Evolutionary conservation across 148 eudicot genomes (phyloP).

Genomic region (Polygonum aviculare): DNA sequence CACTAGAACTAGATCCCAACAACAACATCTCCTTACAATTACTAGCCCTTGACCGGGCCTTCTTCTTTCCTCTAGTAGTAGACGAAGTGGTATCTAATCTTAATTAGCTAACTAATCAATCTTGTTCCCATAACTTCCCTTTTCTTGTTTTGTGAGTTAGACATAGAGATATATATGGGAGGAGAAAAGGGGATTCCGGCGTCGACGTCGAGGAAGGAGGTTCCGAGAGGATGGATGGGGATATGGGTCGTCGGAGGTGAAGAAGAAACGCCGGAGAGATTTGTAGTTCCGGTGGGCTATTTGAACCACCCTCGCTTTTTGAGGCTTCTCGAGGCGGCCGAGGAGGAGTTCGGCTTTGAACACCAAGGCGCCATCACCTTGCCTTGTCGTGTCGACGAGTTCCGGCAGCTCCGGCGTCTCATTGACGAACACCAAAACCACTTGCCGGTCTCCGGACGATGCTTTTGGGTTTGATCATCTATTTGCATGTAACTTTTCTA

Average conservation of each 20-base stretch:
- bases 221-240: background rate
- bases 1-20: background rate
- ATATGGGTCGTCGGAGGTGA: background rate
- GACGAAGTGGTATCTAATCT: background rate
- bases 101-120: background rate
- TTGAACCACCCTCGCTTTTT: background rate
- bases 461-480: slow-evolving; percentile 3
- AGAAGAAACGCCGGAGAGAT: background rate
- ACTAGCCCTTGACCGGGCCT: background rate
- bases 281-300: background rate
- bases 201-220: background rate
- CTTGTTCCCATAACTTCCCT: background rate
- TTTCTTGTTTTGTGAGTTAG: background rate
- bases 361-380: background rate
- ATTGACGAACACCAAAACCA: background rate
- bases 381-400: background rate
- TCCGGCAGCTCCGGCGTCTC: background rate
- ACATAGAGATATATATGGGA: background rate
- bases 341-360: background rate
- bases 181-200: background rate
- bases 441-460: background rate
- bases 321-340: background rate
- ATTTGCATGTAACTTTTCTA: background rate
- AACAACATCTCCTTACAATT: background rate
- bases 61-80: background rate